These are phyloP conservation scores for Xylaria arbuscula DNA, from an alignment of 2,329 filamentous ascomycete genomes.

Conservation along the genomic window DNA sequence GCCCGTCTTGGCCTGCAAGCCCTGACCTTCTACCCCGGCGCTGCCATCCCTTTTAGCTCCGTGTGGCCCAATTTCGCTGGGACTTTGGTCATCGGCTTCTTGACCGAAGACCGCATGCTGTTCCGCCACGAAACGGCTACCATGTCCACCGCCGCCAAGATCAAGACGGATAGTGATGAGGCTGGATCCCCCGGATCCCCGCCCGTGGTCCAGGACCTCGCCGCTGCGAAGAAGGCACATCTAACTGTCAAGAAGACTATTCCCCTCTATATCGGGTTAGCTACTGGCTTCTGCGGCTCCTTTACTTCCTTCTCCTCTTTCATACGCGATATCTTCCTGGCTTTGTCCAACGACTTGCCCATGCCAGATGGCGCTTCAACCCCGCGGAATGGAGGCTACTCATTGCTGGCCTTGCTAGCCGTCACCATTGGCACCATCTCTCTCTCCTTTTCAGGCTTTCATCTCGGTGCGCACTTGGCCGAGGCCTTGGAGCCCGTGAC, in stretches of 20 bases:
- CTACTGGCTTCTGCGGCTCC: conserved; percentile 88
- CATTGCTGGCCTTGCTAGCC: conserved; percentile 82
- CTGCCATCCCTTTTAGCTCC: conserved; percentile 77
- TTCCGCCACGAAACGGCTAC: conserved; percentile 77
- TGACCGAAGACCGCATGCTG: conserved; percentile 80
- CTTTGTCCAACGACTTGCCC: conserved; percentile 78
- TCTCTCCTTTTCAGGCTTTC: conserved; percentile 75
- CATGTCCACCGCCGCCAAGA: conserved; percentile 53
- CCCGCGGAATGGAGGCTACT: conserved; percentile 77
- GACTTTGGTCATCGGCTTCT: conserved; percentile 84
- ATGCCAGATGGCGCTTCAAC: conserved; percentile 57
- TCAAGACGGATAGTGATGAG: conserved; percentile 56
- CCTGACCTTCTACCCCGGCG: conserved; percentile 81
- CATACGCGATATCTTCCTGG: conserved; percentile 81
- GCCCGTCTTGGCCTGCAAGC: conserved; percentile 83
- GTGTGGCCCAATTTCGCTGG: conserved; percentile 92
- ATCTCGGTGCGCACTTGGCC: conserved; percentile 80
- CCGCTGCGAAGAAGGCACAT: conserved; percentile 67
- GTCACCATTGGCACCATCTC: conserved; percentile 78
- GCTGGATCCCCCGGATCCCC: conserved; percentile 41
- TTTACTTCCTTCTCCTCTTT: conserved; percentile 93
- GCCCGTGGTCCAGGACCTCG: conserved; percentile 48
- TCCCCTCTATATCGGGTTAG: conserved; percentile 86
- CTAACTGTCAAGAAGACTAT: conserved; percentile 81
- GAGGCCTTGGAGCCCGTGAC: conserved; percentile 66